Evolutionary conservation across 2,329 filamentous ascomycete species (phyloP), one percentile per base, ranked within the genome.

Genomic region (Trichoderma cornu-damae): DNA sequence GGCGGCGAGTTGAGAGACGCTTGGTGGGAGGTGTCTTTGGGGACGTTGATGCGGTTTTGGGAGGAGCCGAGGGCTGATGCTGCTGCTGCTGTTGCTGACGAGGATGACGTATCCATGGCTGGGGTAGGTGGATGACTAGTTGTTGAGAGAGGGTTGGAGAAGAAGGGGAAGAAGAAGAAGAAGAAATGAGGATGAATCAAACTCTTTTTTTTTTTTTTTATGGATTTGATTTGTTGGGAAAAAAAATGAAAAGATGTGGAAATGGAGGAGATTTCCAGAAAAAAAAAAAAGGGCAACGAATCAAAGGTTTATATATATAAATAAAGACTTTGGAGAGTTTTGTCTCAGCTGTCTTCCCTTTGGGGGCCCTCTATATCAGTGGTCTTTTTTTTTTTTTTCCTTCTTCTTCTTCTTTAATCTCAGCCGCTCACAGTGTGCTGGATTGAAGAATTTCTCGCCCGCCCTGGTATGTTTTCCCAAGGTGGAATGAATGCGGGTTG

Each of bases 1-100:
- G 69, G 69, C 35, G 69, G 68, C 3, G 63, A 61, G 20, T 43
- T 47, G 4, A 47, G 40, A 7, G 59, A 35, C 2, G 49, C n/a
- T 2, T 56, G 59, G 6, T 35, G 18, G 16, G 57, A 55, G 34
- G 61, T 59, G 16, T 64, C 57, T 58, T 69, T 69, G 37, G 61
- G 62, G 26, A 62, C 32, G 8, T 50, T 28, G 24, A 24, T 47
- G 51, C 16, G 9, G 18, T 3, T 52, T 18, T 24, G 18, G n/a
- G 14, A 22, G 6, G 34, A n/a, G n/a, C n/a, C n/a, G n/a, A n/a
- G n/a, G n/a, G n/a, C 6, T n/a, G 38, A 14, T 14, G 20, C 22
- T 26, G 56, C 46, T 35, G 5, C 12, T n/a, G 49, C 7, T n/a
- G 46, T 26, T 49, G 46, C 20, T 14, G 47, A 14, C 4, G 47